Base-by-base conservation (phyloP, 2,329 filamentous ascomycete species). In the Ophiocordyceps australis region DNA sequence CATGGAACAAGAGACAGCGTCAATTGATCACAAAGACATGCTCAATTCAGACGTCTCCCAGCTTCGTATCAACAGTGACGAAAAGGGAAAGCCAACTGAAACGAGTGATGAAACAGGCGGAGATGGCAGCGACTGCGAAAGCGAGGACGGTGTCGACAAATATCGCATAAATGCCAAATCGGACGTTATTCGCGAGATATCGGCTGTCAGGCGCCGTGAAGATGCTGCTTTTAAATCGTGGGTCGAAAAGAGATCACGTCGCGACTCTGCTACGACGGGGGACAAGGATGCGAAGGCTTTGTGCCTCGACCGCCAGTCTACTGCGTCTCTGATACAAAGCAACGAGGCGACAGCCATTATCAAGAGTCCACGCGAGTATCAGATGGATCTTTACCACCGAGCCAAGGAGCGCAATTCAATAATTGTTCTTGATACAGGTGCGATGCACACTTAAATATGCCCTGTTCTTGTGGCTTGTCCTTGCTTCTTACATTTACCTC, bases 361-460 rank as follows among this genome's bases (percentile, higher is more conserved):
- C 31, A 65, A 71, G 9, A 76, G 72, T 27, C 81, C 85, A 1
- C 65, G 86, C 25, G 82, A 93, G 40, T 98, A 95, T 41, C 89
- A 98, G 46, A 56, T 80, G 9, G 86, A 95, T 43, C 62, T 98
- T 0, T 95, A 89, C 40, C 81, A 94, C 46, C 68, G 68, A 34
- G 86, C 89, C 4, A 93, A 89, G 42, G 43, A 65, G 26, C 66
- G 74, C 37, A 98, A 98, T 42, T 78, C 75, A 7, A 92, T 98
- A 37, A 85, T 89, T 1, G 89, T 98, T 1, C 62, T 95, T 2
- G 83, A 91, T 41, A 94, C 86, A n/a, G 82, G 72, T 73, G 44
- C 26, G n/a, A n/a, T n/a, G n/a, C n/a, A n/a, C n/a, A n/a, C n/a
- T n/a, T n/a, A n/a, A n/a, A n/a, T n/a, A n/a, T n/a, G 40, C 26